Base-by-base conservation (phyloP, 2,329 filamentous ascomycete species). In the Botrytis galanthina region DNA sequence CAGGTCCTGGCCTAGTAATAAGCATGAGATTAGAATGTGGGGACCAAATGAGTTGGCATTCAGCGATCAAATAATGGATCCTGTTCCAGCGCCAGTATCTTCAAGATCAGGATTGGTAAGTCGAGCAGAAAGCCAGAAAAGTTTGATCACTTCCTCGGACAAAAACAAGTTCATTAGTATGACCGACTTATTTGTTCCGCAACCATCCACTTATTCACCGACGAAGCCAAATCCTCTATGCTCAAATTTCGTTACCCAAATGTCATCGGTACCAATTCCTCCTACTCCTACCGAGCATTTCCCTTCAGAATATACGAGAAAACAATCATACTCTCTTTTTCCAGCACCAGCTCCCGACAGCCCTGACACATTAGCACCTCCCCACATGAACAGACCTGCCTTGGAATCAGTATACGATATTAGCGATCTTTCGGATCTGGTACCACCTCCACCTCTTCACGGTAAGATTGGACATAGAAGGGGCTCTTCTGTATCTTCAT, bases 401-500 rank as follows among this genome's bases (percentile, higher is more conserved):
- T 63, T 73, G 70, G 75, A 74, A 76, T 74, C 79, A 35, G 75
- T 80, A n/a, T 79, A 80, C 62, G 78, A 80, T 69, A 79, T 80
- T 32, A 78, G 74, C 48, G 75, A 78, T 66, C 73, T 73, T 46
- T 62, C 39, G 9, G 66, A 70, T 42, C 46, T 81, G 1, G 73
- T 61, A 32, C 77, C 76, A 39, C 80, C 80, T 62, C 79, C 79
- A 46, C 35, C 72, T 10, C 75, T 77, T 20, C 64, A 59, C 32
- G 73, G 75, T 20, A 73, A 70, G 26, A 61, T 70, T 10, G 63
- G 79, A 32, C 80, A 81, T 71, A 83, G 84, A 29, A 86, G 90
- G 62, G 85, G 89, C 74, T 90, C 89, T 8, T 93, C 91, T 1
- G 84, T 89, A 60, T 85, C 84, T 26, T 92, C 91, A 62, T 88